A percentile compares a stretch with the other conserved stretches of the same genome.
Conservation (phyloP, 2,329 filamentous ascomycete genomes). For the Graphilbum ipis-grandicollis region DNA sequence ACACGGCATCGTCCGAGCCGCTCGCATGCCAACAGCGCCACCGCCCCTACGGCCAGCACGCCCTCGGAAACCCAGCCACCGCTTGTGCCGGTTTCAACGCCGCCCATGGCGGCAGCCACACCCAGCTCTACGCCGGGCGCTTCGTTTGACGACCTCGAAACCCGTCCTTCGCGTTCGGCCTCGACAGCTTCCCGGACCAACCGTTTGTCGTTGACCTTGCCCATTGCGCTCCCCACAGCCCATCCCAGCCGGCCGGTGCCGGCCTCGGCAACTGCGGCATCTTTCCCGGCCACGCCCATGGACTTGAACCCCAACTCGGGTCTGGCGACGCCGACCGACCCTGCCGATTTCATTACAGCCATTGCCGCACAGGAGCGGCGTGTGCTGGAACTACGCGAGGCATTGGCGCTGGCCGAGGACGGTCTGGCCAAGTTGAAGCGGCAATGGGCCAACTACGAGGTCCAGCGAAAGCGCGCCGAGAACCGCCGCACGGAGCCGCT, state of each 20-base stretch:
- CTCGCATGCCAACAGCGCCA: too few species aligned
- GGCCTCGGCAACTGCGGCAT: slow-evolving; percentile 21
- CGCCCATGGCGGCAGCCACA: slow-evolving; percentile 2
- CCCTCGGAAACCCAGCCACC: too few species aligned
- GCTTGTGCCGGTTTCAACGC: slow-evolving; percentile 14
- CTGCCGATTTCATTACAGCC: slow-evolving; percentile 62
- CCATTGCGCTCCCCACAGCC: slow-evolving; percentile 37
- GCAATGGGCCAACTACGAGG: slow-evolving; percentile 66
- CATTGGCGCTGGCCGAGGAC: slow-evolving; percentile 65
- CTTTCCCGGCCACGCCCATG: slow-evolving; percentile 33
- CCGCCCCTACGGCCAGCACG: too few species aligned
- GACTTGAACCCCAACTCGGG: slow-evolving; percentile 22
- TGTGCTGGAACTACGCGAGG: slow-evolving; percentile 81
- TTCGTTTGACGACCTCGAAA: slow-evolving; percentile 20
- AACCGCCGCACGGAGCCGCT: slow-evolving; percentile 45
- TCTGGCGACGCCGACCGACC: slow-evolving; percentile 30
- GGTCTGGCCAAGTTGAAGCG: slow-evolving; percentile 65
- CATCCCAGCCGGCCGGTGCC: slow-evolving; percentile 34
- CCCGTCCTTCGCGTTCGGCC: slow-evolving; percentile 31
- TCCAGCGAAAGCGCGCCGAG: slow-evolving; percentile 55
- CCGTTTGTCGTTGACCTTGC: slow-evolving; percentile 41
- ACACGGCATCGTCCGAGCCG: too few species aligned
- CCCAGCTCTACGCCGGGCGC: not conserved
- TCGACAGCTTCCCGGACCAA: slow-evolving; percentile 38
- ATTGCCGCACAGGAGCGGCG: slow-evolving; percentile 83